These are phyloP conservation scores for Pseudopithomyces chartarum DNA, from an alignment of 2,329 filamentous ascomycete species.

Conservation along the genomic window DNA sequence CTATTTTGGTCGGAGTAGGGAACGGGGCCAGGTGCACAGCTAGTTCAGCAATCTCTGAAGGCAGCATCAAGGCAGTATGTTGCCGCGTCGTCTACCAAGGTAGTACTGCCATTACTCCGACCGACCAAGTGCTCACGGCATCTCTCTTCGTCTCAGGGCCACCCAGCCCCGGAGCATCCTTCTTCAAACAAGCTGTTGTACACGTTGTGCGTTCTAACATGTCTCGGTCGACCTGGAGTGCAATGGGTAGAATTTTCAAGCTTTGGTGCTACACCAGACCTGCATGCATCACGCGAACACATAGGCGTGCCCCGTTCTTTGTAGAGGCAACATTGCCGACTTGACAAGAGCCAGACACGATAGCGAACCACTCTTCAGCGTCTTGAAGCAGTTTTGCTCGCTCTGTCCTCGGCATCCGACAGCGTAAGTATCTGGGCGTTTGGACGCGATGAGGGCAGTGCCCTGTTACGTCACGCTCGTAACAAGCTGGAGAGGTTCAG, in stretches of 20 bases:
- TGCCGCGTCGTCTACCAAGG: too few species aligned
- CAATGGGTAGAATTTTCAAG: too few species aligned
- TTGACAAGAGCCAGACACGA: conserved; percentile 32
- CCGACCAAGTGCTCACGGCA: not conserved
- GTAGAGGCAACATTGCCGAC: conserved; percentile 42
- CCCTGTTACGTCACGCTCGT: conserved; percentile 47
- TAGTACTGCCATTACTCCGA: too few species aligned
- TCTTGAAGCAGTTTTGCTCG: conserved; percentile 36
- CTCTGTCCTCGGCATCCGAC: conserved; percentile 40
- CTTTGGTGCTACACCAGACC: conserved; percentile 13
- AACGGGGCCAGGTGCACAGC: not conserved
- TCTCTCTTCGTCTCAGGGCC: not conserved
- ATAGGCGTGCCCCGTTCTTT: conserved; percentile 17
- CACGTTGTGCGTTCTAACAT: not conserved
- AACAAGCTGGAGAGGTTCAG: conserved; percentile 44
- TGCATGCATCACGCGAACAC: conserved; percentile 25
- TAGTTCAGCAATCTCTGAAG: not conserved
- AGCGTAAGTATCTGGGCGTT: conserved; percentile 36
- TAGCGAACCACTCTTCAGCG: conserved; percentile 35
- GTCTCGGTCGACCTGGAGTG: not conserved
- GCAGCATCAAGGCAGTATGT: not conserved
- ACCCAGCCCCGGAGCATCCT: not conserved
- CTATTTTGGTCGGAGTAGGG: not conserved
- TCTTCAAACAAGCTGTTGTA: not conserved
- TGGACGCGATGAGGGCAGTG: conserved; percentile 31